phyloP scores from a whole-genome alignment of 2,329 filamentous ascomycete genomes.

The Xylariomycetidae sp. region DNA sequence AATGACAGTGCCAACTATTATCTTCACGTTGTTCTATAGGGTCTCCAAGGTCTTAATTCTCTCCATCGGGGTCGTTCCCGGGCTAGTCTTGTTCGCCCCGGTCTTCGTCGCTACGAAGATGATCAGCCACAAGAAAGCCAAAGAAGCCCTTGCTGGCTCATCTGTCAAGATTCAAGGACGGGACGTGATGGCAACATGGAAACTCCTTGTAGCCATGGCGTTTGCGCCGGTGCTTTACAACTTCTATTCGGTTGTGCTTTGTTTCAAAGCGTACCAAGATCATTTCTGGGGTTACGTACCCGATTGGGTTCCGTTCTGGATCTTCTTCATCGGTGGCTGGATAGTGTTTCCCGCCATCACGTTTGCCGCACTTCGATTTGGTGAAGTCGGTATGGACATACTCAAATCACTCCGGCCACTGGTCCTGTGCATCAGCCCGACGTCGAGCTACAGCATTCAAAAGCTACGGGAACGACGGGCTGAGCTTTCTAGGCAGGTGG shows the following conservation, averaged over 20 bases:
- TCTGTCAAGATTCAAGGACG: conserved; percentile 84
- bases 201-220: conserved; percentile 80
- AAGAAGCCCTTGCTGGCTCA: conserved; percentile 77
- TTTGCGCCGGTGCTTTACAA: conserved; percentile 79
- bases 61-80: conserved; percentile 77
- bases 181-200: conserved; percentile 93
- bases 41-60: conserved; percentile 73
- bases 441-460: conserved; percentile 77
- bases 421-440: conserved; percentile 77
- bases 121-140: conserved; percentile 77
- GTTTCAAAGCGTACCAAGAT: conserved; percentile 75
- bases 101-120: conserved; percentile 81
- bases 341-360: conserved; percentile 83
- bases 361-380: conserved; percentile 88
- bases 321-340: conserved; percentile 69
- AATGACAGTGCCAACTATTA: conserved; percentile 71
- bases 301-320: conserved; percentile 72
- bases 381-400: conserved; percentile 98
- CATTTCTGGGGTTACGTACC: conserved; percentile 80
- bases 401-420: conserved; percentile 89
- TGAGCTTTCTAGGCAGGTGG: conserved; percentile 75
- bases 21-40: conserved; percentile 75
- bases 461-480: conserved; percentile 69
- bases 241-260: conserved; percentile 70
- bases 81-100: conserved; percentile 80